A percentile compares a stretch with the other conserved stretches of the same genome.
phyloP scores from a whole-genome alignment of 2,329 filamentous ascomycete genomes.

The Paraphoma chrysanthemicola region DNA sequence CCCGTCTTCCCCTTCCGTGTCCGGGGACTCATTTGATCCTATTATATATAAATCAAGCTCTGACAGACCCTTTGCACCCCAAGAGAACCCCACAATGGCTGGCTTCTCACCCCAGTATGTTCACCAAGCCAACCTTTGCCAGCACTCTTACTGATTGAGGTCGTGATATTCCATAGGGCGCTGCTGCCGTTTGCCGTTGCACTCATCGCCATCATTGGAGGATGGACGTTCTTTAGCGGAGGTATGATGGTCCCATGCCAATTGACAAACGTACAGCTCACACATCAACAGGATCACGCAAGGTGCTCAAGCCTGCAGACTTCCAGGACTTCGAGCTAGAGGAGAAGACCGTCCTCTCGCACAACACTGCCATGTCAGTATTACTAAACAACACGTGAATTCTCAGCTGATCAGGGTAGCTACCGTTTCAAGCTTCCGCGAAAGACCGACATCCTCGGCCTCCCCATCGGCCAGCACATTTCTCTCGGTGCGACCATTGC shows the following conservation, averaged over 20 bases:
- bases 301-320: slow-evolving; percentile 82
- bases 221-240: slow-evolving; percentile 73
- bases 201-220: slow-evolving; percentile 70
- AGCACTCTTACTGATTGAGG: slow-evolving; percentile 77
- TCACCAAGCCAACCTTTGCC: slow-evolving; percentile 85
- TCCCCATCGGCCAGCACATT: slow-evolving; percentile 98
- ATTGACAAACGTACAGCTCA: background rate
- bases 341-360: slow-evolving; percentile 94
- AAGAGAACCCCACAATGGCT: slow-evolving; percentile 17
- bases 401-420: slow-evolving; percentile 52
- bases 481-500: slow-evolving; percentile 74
- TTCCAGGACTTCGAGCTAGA: slow-evolving; percentile 94
- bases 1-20: background rate
- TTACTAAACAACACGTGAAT: background rate
- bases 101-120: slow-evolving; percentile 66
- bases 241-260: slow-evolving; percentile 61
- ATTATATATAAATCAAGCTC: background rate
- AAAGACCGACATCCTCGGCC: slow-evolving; percentile 81
- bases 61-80: background rate
- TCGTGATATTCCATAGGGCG: slow-evolving; percentile 78
- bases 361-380: slow-evolving; percentile 93
- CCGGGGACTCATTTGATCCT: slow-evolving; percentile 2
- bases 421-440: slow-evolving; percentile 91
- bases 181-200: slow-evolving; percentile 71
- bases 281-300: slow-evolving; percentile 45